Evolutionary conservation across 192 early-diverging fungal genomes (phyloP), one percentile per base, ranked within the genome.

Genomic region (Glomus cerebriforme): DNA sequence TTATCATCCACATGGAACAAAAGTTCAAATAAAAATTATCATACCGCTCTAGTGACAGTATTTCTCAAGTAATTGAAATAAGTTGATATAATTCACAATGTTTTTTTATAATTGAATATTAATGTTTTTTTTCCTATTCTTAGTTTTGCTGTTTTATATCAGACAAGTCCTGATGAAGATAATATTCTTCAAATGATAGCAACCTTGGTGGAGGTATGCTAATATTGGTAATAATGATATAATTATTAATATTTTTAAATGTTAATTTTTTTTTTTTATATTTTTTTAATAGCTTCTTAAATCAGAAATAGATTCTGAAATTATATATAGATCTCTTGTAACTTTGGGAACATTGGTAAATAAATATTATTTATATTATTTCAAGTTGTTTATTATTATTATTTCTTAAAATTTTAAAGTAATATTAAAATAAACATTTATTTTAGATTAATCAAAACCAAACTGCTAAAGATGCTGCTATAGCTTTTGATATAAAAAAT

Each of bases 341-440:
- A 77, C 75, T 47, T 22, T 77, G 39, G 75, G 75, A 24, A 77
- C 75, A 26, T 66, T 77, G 75, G 75, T 77, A 63, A 37, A 22
- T 43, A 43, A n/a, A 64, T 6, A 27, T 26, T 15, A 73, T 73
- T 75, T 27, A 47, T n/a, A n/a, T 59, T 59, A 29, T 12, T 12
- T 8, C 19, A 43, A 19, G 13, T 54, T 29, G 3, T 19, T 63
- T 8, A 1, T 7, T 49, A 19, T 35, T 15, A 22, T 32, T 34
- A 13, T 22, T 59, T 3, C 1, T n/a, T 34, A 24, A 27, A 62
- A 35, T 10, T 62, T 22, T 59, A 7, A 1, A 58, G 3, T n/a
- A 59, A 26, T 73, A 31, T 2, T 73, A 9, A 39, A 39, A 2
- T 39, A 34, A 34, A 31, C 22, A 66, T 72, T 32, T 62, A 27